Conservation (phyloP, 1,284 basidiomycete species). For the Stygiomarasmius scandens region DNA sequence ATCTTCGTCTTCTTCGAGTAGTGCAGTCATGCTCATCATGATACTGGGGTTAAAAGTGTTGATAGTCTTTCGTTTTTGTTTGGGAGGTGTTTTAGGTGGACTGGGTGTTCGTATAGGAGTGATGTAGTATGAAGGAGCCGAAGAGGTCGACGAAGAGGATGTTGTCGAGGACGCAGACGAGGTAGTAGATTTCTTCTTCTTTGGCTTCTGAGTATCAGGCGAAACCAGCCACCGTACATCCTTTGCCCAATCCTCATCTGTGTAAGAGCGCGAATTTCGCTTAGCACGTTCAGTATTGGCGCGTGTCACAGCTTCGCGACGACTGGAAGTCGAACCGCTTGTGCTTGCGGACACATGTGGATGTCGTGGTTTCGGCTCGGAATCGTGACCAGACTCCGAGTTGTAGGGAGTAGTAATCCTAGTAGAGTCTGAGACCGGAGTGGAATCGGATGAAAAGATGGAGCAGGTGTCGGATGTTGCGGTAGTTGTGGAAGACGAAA, state of each 20-base stretch:
- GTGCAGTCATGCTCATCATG: constrained; percentile 56
- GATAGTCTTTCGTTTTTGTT: constrained; percentile 19
- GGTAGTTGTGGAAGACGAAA: constrained; percentile 29
- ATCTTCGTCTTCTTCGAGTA: constrained; percentile 60
- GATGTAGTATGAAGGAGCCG: constrained; percentile 17
- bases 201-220: constrained; percentile 24
- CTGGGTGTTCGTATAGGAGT: constrained; percentile 3
- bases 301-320: constrained; percentile 5
- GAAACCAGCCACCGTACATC: constrained; percentile 66
- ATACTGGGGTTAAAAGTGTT: constrained; percentile 38
- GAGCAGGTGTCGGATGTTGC: constrained; percentile 21
- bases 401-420: constrained; percentile 32
- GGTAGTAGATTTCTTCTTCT: constrained; percentile 19
- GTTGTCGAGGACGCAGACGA: not conserved
- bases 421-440: constrained; percentile 32
- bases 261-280: constrained; percentile 21
- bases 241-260: constrained; percentile 61
- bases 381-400: constrained; percentile 27
- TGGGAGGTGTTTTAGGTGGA: not conserved
- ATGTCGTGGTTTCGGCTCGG: constrained; percentile 19
- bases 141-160: constrained; percentile 14
- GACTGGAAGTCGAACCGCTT: not conserved
- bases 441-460: constrained; percentile 37
- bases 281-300: constrained; percentile 9
- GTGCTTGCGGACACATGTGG: not conserved